These are phyloP conservation scores for Grigorovia humatica DNA, from an alignment of 805 yeast genomes.

Conservation along the genomic window DNA sequence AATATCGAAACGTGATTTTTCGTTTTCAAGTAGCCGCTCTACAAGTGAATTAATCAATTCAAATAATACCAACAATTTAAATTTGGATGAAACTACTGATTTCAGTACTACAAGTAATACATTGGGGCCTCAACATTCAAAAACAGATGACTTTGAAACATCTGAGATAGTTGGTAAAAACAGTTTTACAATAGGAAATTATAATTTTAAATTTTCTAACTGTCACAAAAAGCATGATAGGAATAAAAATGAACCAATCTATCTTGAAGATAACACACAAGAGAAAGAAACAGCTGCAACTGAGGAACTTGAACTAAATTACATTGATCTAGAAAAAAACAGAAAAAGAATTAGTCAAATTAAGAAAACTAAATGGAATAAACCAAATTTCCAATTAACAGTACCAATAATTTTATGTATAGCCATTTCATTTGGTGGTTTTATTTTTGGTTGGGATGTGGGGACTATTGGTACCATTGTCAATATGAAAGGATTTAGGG, in stretches of 20 bases:
- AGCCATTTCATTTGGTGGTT: constrained; percentile 61
- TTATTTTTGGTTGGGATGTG: constrained; percentile 66
- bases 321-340: background rate
- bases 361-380: background rate
- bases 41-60: background rate
- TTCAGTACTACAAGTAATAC: background rate
- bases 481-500: constrained; percentile 44
- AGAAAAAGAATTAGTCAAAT: background rate
- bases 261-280: background rate
- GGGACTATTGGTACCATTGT: constrained; percentile 69
- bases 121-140: background rate
- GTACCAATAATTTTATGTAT: constrained; percentile 33
- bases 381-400: background rate
- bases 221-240: too few relatives aligned
- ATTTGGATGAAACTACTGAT: background rate
- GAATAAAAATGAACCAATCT: background rate
- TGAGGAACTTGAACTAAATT: background rate
- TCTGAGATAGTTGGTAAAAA: background rate
- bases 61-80: too few relatives aligned
- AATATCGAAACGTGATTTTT: too few relatives aligned
- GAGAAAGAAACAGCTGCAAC: background rate
- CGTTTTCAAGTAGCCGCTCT: background rate
- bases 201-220: background rate
- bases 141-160: background rate
- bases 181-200: background rate